Conservation (phyloP, 805 yeast species). For the Priceomyces carsonii region DNA sequence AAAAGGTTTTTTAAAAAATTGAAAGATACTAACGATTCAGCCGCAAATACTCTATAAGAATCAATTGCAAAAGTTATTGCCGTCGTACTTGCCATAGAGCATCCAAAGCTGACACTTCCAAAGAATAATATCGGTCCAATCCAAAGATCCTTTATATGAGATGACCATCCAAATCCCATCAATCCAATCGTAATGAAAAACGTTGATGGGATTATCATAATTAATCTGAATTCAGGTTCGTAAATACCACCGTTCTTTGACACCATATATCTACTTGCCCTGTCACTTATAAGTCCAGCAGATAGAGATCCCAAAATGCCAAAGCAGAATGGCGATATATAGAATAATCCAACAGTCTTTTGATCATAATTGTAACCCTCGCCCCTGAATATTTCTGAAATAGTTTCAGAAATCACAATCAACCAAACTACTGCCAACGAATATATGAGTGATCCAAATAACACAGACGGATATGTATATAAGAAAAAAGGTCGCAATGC, state of each 20-base stretch:
- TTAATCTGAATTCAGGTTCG: conserved; percentile 62
- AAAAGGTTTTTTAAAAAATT: conserved; percentile 54
- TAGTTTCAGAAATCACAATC: conserved; percentile 58
- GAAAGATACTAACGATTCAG: conserved; percentile 58
- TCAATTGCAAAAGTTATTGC: conserved; percentile 63
- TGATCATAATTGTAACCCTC: conserved; percentile 47
- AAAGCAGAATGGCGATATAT: conserved; percentile 57
- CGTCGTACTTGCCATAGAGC: conserved; percentile 60
- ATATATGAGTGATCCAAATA: conserved; percentile 53
- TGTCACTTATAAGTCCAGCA: conserved; percentile 53
- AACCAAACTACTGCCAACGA: conserved; percentile 64
- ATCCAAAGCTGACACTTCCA: conserved; percentile 59
- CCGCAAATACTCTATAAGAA: conserved; percentile 55
- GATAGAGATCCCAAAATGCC: conserved; percentile 56
- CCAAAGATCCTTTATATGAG: conserved; percentile 49
- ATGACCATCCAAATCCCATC: conserved; percentile 66
- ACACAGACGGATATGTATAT: conserved; percentile 49
- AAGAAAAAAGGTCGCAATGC: conserved; percentile 56
- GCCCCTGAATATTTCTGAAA: conserved; percentile 48
- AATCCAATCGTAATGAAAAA: conserved; percentile 51
- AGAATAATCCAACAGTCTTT: conserved; percentile 52
- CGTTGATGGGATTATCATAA: conserved; percentile 51
- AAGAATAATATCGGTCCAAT: conserved; percentile 58
- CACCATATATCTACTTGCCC: conserved; percentile 45
- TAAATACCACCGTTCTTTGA: conserved; percentile 52